Percentiles rank a stretch among this genome's conserved stretches.
Conservation (phyloP, 805 yeast species). For the Yarrowia sp. region DNA sequence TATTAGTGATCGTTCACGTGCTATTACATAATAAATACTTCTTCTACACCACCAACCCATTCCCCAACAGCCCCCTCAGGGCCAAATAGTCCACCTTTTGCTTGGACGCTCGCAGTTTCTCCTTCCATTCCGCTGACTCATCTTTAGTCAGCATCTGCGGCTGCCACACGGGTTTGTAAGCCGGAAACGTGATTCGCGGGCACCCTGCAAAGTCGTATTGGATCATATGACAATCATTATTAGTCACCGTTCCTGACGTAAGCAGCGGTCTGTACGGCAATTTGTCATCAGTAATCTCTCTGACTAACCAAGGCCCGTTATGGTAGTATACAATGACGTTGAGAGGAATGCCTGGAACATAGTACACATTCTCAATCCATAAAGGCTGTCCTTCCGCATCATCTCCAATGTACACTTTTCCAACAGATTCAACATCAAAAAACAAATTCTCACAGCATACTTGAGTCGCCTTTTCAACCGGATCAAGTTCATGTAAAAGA, state of each 20-base stretch:
- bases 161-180: conserved; percentile 12
- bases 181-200: conserved; percentile 12
- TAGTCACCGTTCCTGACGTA: not conserved
- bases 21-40: too few species aligned
- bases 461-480: not conserved
- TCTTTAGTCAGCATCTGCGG: conserved; percentile 10
- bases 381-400: not conserved
- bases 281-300: not conserved
- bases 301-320: not conserved
- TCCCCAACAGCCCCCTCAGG: not conserved
- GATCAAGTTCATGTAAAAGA: not conserved
- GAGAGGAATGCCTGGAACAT: conserved; percentile 19
- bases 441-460: conserved; percentile 8
- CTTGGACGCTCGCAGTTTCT: not conserved
- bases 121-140: not conserved
- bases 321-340: conserved; percentile 17
- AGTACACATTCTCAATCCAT: conserved; percentile 13
- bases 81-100: conserved; percentile 22
- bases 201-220: conserved; percentile 16
- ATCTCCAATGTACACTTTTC: conserved; percentile 16
- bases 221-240: conserved; percentile 4
- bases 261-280: not conserved
- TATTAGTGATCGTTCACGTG: too few species aligned
- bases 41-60: not conserved
- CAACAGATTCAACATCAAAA: conserved; percentile 4